A percentile compares a stretch with the other conserved stretches of the same genome.
These are phyloP conservation scores for Pseudocercospora fuligena DNA, from an alignment of 2,329 filamentous ascomycete genomes.

Conservation along the genomic window DNA sequence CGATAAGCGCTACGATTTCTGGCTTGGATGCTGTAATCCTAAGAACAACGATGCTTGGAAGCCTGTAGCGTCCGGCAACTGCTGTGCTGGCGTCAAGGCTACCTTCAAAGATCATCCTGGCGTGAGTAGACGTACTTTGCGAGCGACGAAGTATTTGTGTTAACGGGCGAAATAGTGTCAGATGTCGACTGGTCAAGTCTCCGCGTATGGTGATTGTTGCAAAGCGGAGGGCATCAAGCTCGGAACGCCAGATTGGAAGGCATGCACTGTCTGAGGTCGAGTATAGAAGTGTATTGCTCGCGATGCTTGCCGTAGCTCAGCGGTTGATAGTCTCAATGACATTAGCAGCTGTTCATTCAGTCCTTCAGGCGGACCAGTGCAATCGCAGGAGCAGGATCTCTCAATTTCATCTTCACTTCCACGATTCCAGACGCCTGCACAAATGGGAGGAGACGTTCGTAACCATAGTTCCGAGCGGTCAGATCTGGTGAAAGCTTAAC, in stretches of 20 bases:
- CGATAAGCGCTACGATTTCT: constrained; percentile 8
- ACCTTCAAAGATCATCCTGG: not conserved
- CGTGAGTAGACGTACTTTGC: not conserved
- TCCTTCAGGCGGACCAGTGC: constrained; percentile 12
- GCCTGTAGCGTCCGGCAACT: not conserved
- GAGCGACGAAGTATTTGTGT: too few relatives aligned
- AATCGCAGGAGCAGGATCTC: constrained; percentile 9
- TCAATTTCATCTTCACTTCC: constrained; percentile 12
- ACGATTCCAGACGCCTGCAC: constrained; percentile 19
- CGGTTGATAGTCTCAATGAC: not conserved
- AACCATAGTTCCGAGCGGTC: constrained; percentile 39
- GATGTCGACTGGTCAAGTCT: not conserved
- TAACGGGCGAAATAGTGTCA: not conserved
- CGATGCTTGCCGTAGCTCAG: not conserved
- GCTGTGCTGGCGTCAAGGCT: not conserved
- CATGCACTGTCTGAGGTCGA: not conserved
- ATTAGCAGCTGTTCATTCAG: not conserved
- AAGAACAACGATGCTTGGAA: constrained; percentile 7
- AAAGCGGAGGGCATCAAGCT: not conserved
- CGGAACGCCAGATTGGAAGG: not conserved
- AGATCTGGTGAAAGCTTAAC: constrained; percentile 34
- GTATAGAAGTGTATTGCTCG: not conserved
- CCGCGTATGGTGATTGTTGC: not conserved
- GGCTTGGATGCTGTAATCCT: not conserved
- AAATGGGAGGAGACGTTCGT: constrained; percentile 6